Base-by-base conservation (phyloP, 345 rosid genomes). In the Iberis pinnata region DNA sequence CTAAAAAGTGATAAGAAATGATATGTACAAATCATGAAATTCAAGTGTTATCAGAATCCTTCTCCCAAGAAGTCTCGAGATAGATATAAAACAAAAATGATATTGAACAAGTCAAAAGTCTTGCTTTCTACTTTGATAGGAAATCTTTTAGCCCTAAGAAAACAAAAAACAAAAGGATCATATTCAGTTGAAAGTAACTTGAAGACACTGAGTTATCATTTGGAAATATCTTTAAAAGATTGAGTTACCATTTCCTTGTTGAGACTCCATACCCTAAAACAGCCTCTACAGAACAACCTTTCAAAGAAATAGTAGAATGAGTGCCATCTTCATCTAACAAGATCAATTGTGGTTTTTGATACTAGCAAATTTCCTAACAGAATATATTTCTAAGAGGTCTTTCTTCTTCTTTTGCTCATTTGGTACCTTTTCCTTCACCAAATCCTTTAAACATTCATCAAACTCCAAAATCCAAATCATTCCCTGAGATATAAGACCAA, bases 61-160 rank as follows among this genome's bases (percentile, higher is more conserved):
- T 92, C 67, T 88, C 97, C 97, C 94, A 92, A 14, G 95, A 80
- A 48, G 98, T 92, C 70, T 92, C 95, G 3, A 85, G 83, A 73
- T 78, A 92, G 32, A 92, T 71, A 65, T 74, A 81, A 65, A 92
- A 50, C 42, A 70, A n/a, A n/a, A n/a, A n/a, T n/a, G 68, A 39
- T 73, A 77, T 77, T 77, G 69, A 77, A 83, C 20, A 92, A 47
- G 42, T 5, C 48, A 40, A 94, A 66, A 43, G 90, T 72, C 71
- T 81, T 78, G 81, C 76, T 81, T 75, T 88, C 85, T 52, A 88
- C 65, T 67, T 75, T 85, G 61, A 92, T 69, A 19, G 98, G 98
- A 69, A 68, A 92, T 54, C 80, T 74, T 72, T 88, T 92, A 58
- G 93, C 93, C 98, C 98, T 92, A 50, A 20, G 42, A 53, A 52